Base-by-base conservation (phyloP, 345 rosid genomes). In the Lepidium sativum region DNA sequence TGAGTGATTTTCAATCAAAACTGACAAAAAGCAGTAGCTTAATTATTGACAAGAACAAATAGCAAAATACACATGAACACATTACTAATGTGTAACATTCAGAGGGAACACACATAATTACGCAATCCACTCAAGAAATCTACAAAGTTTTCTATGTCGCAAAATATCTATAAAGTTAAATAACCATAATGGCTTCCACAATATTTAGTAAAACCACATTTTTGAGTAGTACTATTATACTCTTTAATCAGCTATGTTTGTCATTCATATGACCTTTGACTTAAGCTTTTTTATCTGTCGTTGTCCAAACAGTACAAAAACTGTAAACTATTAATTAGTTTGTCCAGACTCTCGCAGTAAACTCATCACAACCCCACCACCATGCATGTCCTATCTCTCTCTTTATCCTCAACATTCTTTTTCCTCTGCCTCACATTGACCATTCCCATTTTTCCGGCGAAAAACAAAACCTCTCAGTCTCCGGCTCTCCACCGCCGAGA, bases 311-410 rank as follows among this genome's bases (percentile, higher is more conserved):
- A 0, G 27, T 57, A 29, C 14, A 37, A 13, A 15, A 67, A 38
- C 11, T 32, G 31, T 62, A 61, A 61, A 62, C 68, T 63, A 54
- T 70, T 63, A 54, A 63, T 47, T 37, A 45, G 34, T 54, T 54
- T 63, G 75, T 54, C 57, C 51, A 37, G 38, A 63, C 20, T 23
- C 32, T 12, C 39, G 34, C 33, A 43, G 15, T 62, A 61, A 21
- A 25, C 31, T 50, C 68, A 27, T 15, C 62, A 70, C 54, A 70
- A 43, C 10, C 52, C 68, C 73, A 70, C 31, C 73, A 70, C 55
- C 77, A 87, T 82, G 88, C 54, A 68, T 53, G 65, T 66, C 75
- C 57, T 59, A 56, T 67, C 52, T 45, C 51, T 63, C 62, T 37
- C 77, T 77, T 65, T 54, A 39, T 38, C 73, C 32, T 10, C 60